Evolutionary conservation across 768 basidiomycete species (phyloP), one percentile per base, ranked within the genome.

Genomic region (Galerina sulciceps): DNA sequence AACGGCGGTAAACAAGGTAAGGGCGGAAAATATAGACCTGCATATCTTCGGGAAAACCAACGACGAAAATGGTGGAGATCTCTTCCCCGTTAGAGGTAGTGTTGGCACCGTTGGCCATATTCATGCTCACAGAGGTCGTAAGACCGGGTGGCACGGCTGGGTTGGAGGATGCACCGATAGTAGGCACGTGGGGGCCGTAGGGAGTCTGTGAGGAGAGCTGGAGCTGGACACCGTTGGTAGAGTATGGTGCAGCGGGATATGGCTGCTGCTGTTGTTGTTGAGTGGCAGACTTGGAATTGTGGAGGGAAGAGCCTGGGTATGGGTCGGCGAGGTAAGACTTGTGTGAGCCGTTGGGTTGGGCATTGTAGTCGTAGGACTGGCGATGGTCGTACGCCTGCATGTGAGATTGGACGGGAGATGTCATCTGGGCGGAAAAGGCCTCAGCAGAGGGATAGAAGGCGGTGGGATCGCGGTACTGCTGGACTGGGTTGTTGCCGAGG

Each of bases 11-110:
- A 52, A 35, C 18, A 14, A 34, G 51, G 62, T 31, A 44, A 31
- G 20, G 35, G 53, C 20, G 43, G 62, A 53, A 18, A 18, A 34
- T 53, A 82, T 89, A 63, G 66, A 93, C 95, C 85, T 91, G 89
- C 93, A 99, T 98, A 68, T 99, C 97, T 57, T 99, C 97, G 3
- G 97, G 97, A 72, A 99, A 99, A 0, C 97, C 97, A 23, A 99
- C 96, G 3, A 99, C 96, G 62, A 99, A 99, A 62, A 97, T 96
- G 5, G 95, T 97, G 10, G 91, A 95, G 46, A 97, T 97, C 67
- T 96, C 94, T 72, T 97, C 96, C 57, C 86, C 85, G 38, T 76
- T 72, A 31, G 69, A 59, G 34, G 68, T 70, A 2, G 69, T 58
- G 26, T 63, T 70, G 35, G 66, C 56, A 41, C 68, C 65, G 47